Base-by-base conservation (phyloP, 1,284 basidiomycete genomes). In the Exobasidium cylindrosporum region DNA sequence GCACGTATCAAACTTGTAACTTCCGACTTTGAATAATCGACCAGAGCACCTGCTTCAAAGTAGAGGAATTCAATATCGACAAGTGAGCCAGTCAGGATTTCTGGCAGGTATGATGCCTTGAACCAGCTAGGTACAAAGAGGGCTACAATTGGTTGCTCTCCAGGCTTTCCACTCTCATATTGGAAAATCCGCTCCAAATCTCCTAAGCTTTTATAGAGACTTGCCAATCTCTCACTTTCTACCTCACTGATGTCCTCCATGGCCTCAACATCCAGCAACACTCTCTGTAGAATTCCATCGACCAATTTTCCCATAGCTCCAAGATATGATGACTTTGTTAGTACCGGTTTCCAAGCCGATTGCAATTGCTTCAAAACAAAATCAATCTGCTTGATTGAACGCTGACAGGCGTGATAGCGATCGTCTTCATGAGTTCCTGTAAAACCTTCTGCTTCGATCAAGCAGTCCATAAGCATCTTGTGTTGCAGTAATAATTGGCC, bases 191-290 rank as follows among this genome's bases (percentile, higher is more conserved):
- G 85, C 74, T 96, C 92, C 46, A 96, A 81, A 2, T 87, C 84
- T 63, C 73, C 76, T 53, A 97, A 80, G 45, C 89, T 87, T 62
- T 87, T 86, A 79, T 92, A 89, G 0, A 97, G 83, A 73, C 90
- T 87, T 69, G 88, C 89, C 32, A 98, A 82, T 50, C 87, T 84
- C 68, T 90, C 87, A 3, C 92, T 95, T 72, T 97, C 94, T 10
- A 87, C 83, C 73, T 92, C 94, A 0, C 92, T 89, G 69, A 98
- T 97, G 80, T 98, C 95, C 1, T 86, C 84, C 54, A 97, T 82
- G 0, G 86, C 86, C 50, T 94, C 82, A 13, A 97, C 85, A 69
- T 90, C 89, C 52, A 84, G 84, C 10, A 94, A 83, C 3, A 96
- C 85, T 2, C 86, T 83, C 2, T 83, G 83, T 31, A 95, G 83